Percentiles rank a stretch among this genome's conserved stretches.
Conservation (phyloP, 2,329 filamentous ascomycete genomes). For the Myotisia sp. region DNA sequence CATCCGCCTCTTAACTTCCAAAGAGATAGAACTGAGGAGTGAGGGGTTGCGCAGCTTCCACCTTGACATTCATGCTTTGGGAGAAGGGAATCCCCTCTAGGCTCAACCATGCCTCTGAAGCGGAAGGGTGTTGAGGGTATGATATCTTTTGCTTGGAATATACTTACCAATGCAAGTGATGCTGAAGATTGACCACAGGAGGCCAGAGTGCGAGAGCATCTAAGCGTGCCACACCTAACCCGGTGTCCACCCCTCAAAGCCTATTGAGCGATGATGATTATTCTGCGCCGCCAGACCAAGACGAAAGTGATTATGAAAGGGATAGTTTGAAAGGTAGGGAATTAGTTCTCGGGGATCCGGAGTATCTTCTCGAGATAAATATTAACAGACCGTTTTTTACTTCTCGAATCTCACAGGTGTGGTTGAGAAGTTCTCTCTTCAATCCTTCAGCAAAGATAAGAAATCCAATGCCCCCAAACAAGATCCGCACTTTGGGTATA, state of each 20-base stretch:
- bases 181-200: no score
- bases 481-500: conserved; percentile 46
- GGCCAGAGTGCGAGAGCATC: conserved; percentile 32
- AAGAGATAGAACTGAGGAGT: no score
- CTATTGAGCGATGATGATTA: conserved; percentile 43
- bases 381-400: background rate
- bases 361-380: background rate
- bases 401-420: conserved; percentile 23
- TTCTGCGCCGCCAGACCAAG: conserved; percentile 40
- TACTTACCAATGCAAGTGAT: no score
- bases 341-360: background rate
- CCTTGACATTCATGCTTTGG: conserved; percentile 11
- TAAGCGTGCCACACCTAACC: conserved; percentile 35
- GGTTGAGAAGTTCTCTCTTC: conserved; percentile 41
- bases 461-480: conserved; percentile 25
- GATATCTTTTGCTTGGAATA: conserved; percentile 16
- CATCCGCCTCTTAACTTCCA: no score
- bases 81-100: background rate
- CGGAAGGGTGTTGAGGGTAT: conserved; percentile 49
- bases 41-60: no score
- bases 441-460: conserved; percentile 36
- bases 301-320: conserved; percentile 33
- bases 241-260: conserved; percentile 28
- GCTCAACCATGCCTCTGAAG: conserved; percentile 50
- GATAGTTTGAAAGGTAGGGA: conserved; percentile 33